Conservation (phyloP, 495 filamentous ascomycete genomes). For the Amniculicola lignicola region DNA sequence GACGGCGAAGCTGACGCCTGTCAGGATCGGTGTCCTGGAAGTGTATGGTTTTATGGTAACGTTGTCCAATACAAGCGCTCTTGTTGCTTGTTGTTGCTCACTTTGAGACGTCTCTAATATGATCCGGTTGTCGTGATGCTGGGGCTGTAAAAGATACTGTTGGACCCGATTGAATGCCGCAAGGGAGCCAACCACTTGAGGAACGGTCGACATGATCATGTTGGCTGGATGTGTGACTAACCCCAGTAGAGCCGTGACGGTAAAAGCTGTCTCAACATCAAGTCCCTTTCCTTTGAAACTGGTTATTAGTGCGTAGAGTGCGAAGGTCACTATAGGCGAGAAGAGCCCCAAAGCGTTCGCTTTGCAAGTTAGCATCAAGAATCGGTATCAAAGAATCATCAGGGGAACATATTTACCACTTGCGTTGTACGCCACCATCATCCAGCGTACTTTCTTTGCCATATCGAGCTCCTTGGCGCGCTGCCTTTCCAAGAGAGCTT, state of each 20-base stretch:
- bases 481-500: conserved; percentile 48
- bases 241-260: conserved; percentile 62
- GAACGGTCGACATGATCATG: no score
- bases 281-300: conserved; percentile 40
- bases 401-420: background rate
- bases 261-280: conserved; percentile 48
- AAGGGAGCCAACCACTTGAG: no score
- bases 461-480: conserved; percentile 57
- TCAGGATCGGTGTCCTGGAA: conserved; percentile 57
- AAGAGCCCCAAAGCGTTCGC: conserved; percentile 53
- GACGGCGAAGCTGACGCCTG: conserved; percentile 50
- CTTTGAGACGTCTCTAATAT: no score
- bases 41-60: no score
- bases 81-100: conserved; percentile 36
- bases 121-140: no score
- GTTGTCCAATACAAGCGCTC: conserved; percentile 19
- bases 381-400: background rate
- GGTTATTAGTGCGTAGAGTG: conserved; percentile 50
- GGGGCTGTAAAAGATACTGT: no score
- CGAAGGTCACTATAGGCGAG: conserved; percentile 53
- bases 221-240: no score
- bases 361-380: conserved; percentile 19
- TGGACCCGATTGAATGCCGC: conserved; percentile 57
- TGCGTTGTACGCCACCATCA: conserved; percentile 46
- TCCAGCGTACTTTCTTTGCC: conserved; percentile 54